Evolutionary conservation across 2,329 filamentous ascomycete species (phyloP).

Genomic region (Elsinoe arachidis): DNA sequence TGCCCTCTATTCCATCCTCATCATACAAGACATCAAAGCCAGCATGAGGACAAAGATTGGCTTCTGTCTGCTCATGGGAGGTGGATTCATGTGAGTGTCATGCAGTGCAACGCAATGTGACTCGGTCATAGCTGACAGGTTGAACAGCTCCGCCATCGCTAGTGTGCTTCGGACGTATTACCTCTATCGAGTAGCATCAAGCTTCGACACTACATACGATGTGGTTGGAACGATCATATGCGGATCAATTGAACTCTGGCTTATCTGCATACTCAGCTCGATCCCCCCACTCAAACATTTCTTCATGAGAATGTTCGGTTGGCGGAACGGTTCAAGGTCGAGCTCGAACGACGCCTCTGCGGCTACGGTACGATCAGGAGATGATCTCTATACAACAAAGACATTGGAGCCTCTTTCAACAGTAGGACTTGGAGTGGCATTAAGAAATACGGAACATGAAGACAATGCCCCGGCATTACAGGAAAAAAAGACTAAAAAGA

Average conservation of each 20-base stretch:
- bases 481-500: not conserved
- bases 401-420: not conserved
- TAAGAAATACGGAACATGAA: not conserved
- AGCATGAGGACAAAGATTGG: slow-evolving; percentile 20
- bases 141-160: not conserved
- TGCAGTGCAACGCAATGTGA: not conserved
- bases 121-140: not conserved
- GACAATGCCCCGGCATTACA: not conserved
- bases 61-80: slow-evolving; percentile 24
- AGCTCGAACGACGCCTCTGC: not conserved
- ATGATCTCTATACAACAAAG: not conserved
- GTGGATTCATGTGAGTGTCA: slow-evolving; percentile 17
- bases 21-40: slow-evolving; percentile 22
- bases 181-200: not conserved
- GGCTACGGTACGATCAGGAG: not conserved
- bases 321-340: not conserved
- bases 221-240: not conserved
- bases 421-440: not conserved
- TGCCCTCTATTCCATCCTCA: slow-evolving; percentile 22
- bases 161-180: not conserved
- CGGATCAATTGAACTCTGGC: slow-evolving; percentile 2
- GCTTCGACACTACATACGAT: slow-evolving; percentile 1
- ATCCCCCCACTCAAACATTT: slow-evolving; percentile 5
- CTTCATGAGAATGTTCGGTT: not conserved
- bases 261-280: slow-evolving; percentile 3